Evolutionary conservation across 176 grass and related monocot species (phyloP), one percentile per base, ranked within the genome.

Genomic region (Juncus effusus): DNA sequence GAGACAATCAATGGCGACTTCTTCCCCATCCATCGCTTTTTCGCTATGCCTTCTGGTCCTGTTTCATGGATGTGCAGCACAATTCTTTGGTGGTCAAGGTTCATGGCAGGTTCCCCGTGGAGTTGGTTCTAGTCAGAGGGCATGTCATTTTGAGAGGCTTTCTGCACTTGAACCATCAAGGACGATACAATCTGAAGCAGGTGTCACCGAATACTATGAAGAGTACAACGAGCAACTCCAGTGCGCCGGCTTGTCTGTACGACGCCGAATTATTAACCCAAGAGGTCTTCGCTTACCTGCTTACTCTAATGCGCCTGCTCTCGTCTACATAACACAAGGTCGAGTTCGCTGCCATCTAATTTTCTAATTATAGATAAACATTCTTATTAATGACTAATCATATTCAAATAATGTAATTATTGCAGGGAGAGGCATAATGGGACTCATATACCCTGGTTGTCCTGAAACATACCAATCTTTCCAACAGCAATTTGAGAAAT

Each of bases 291-390:
- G 62, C 53, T 77, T 16, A 36, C 67, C 6, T 3, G 56, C 65
- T 42, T 62, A 54, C 60, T 83, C 66, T 59, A 54, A 45, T 60
- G 65, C 67, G 44, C 19, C n/a, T 72, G 15, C 52, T 65, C 42
- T 69, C 59, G 61, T 38, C 51, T 82, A 82, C 41, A 71, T 82
- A 3, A 58, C 77, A 41, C 74, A 82, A 82, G 80, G 74, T 55
- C 28, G 3, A 52, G 19, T 3, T 3, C 15, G 41, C 78, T 54
- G 45, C 16, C 19, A 2, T 60, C 40, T 5, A 70, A 49, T 14
- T 45, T 70, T 9, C 44, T 37, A 71, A 60, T 57, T 65, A 76
- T 59, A 74, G 68, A 14, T 74, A 82, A 72, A 62, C 70, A 6
- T 76, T 70, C 52, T 64, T 82, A 11, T 61, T 62, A 6, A 52